A percentile compares a stretch with the other conserved stretches of the same genome.
Conservation (phyloP, 2,329 filamentous ascomycete species). For the Cordyceps fumosorosea region DNA sequence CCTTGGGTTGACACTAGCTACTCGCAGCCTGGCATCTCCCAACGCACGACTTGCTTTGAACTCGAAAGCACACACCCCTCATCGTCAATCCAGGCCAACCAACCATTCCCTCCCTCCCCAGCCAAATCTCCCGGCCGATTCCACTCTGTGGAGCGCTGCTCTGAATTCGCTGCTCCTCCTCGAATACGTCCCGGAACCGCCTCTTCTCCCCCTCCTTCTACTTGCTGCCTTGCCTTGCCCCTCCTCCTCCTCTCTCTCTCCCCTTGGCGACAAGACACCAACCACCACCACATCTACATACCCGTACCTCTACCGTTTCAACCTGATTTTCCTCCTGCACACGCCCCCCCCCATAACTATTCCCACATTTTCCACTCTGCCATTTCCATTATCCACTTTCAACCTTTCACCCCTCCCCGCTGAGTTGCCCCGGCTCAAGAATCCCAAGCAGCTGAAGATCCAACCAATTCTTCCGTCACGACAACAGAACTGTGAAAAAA, state of each 20-base stretch:
- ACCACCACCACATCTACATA: neutral
- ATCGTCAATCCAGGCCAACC: neutral
- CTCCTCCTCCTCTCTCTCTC: neutral
- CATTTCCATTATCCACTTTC: constrained; percentile 5
- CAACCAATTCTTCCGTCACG: constrained; percentile 12
- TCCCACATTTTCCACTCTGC: neutral
- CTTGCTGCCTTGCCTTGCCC: neutral
- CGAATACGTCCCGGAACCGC: constrained; percentile 14
- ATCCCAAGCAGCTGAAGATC: constrained; percentile 15
- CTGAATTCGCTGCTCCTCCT: neutral
- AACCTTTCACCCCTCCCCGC: neutral
- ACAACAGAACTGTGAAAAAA: constrained; percentile 9
- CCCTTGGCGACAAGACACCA: neutral
- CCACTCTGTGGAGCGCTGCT: constrained; percentile 12
- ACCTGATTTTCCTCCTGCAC: constrained; percentile 10
- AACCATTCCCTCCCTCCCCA: neutral
- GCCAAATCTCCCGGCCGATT: constrained; percentile 14
- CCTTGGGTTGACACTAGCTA: constrained; percentile 9
- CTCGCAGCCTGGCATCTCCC: neutral
- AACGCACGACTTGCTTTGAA: neutral
- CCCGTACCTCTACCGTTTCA: constrained; percentile 11
- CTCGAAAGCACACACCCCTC: neutral
- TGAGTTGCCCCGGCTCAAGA: constrained; percentile 12
- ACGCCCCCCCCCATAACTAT: constrained; percentile 1
- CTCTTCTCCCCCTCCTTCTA: neutral